A percentile compares a stretch with the other conserved stretches of the same genome.
phyloP scores from a whole-genome alignment of 2,329 filamentous ascomycete genomes.

The Byssochlamys sp. region DNA sequence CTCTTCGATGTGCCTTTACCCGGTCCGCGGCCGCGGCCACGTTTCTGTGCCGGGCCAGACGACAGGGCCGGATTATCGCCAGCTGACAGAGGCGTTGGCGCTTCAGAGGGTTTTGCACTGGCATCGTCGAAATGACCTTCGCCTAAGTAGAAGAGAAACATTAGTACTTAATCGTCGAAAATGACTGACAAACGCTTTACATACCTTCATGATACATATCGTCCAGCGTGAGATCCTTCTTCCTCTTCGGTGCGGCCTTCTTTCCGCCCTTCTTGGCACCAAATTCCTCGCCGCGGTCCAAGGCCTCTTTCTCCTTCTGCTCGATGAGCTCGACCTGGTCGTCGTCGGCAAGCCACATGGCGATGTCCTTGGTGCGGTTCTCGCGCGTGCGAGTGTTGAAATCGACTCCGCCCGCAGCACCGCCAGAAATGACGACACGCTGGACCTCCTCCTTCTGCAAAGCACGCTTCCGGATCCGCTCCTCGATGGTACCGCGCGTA shows the following conservation, averaged over 20 bases:
- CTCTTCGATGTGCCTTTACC: conserved; percentile 52
- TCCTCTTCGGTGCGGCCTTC: conserved; percentile 52
- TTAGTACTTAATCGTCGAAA: conserved; percentile 14
- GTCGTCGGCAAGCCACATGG: conserved; percentile 96
- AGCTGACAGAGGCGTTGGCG: conserved; percentile 65
- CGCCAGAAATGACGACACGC: conserved; percentile 88
- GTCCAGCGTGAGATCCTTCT: conserved; percentile 60
- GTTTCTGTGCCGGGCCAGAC: conserved; percentile 42
- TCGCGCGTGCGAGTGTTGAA: conserved; percentile 88
- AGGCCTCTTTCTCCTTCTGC: conserved; percentile 76
- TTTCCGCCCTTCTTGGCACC: conserved; percentile 51
- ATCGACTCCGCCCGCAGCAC: conserved; percentile 72
- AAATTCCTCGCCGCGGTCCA: conserved; percentile 57
- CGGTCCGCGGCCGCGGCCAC: conserved; percentile 45
- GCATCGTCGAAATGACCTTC: conserved; percentile 92
- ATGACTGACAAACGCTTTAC: conserved; percentile 27
- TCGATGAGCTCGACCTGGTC: conserved; percentile 92
- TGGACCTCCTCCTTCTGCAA: conserved; percentile 98
- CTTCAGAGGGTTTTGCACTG: conserved; percentile 70
- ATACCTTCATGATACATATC: conserved; percentile 99
- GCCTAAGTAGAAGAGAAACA: conserved; percentile 44
- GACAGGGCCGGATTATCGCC: conserved; percentile 36
- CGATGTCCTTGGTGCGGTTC: conserved; percentile 94
- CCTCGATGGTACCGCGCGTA: conserved; percentile 91
- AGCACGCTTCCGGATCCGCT: conserved; percentile 91